A percentile compares a stretch with the other conserved stretches of the same genome.
phyloP scores from a whole-genome alignment of 305 asterid genomes.

The Rubia occidens region DNA sequence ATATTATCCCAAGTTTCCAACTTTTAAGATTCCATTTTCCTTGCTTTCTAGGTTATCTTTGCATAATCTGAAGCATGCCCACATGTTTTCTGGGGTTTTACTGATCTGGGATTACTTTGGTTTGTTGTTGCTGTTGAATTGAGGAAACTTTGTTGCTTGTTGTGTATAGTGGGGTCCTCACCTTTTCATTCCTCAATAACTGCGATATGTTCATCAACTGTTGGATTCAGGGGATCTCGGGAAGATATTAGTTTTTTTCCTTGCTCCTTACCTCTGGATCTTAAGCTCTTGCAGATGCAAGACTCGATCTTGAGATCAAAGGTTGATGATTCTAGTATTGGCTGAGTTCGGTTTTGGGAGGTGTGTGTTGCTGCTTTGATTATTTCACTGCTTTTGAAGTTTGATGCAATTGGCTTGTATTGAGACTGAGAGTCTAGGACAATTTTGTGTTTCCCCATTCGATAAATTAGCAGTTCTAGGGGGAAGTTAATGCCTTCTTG shows the following conservation, averaged over 20 bases:
- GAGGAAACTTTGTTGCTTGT: constrained; percentile 17
- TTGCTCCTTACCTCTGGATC: constrained; percentile 40
- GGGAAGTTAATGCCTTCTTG: constrained; percentile 20
- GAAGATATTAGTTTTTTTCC: constrained; percentile 3
- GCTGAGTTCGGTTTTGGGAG: constrained; percentile 35
- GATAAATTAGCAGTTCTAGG: constrained; percentile 35
- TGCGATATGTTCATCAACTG: constrained; percentile 17
- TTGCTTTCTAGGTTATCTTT: constrained; percentile 14
- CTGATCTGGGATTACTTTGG: constrained; percentile 35
- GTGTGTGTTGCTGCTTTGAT: constrained; percentile 18
- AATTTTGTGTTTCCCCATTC: constrained; percentile 23
- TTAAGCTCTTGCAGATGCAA: constrained; percentile 38
- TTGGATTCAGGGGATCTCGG: constrained; percentile 29
- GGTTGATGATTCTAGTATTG: constrained; percentile 66
- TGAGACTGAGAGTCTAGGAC: constrained; percentile 32
- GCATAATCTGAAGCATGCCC: constrained; percentile 29
- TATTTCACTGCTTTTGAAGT: constrained; percentile 21
- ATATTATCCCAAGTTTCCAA: constrained; percentile 12
- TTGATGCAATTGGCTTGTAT: constrained; percentile 23
- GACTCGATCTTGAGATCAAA: constrained; percentile 35
- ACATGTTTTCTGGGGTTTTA: constrained; percentile 23
- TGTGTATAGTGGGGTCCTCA: constrained; percentile 8
- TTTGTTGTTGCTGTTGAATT: constrained; percentile 11
- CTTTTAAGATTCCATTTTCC: constrained; percentile 25
- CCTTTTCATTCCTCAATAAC: background rate